Conservation (phyloP, 2,329 filamentous ascomycete genomes). For the Fusarium chuoi region DNA sequence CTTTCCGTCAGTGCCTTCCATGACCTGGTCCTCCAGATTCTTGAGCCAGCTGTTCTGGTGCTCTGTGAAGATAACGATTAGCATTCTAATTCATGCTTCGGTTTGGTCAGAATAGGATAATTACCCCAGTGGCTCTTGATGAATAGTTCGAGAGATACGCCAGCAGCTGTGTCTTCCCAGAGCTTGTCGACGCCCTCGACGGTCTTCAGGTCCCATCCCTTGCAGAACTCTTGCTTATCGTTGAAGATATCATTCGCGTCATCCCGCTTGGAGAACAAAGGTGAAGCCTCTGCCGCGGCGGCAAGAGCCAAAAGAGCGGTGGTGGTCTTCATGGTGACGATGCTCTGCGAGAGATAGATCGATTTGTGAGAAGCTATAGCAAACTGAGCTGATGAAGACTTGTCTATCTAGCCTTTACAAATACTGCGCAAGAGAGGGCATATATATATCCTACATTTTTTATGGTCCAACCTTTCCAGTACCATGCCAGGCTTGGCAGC, state of each 20-base stretch:
- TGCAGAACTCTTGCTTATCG: constrained; percentile 7
- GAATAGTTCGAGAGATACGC: constrained; percentile 6
- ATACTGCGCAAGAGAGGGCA: accelerated
- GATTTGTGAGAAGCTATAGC: accelerated
- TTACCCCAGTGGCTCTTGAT: constrained; percentile 12
- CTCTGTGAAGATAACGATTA: not conserved
- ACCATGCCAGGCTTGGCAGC: not conserved
- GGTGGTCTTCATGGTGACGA: not conserved
- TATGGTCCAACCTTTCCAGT: not conserved
- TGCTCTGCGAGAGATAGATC: accelerated
- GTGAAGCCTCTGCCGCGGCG: not conserved
- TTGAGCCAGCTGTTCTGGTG: constrained; percentile 11
- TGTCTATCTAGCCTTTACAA: accelerated
- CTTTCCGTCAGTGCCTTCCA: not conserved
- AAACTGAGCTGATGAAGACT: not conserved
- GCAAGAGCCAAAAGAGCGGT: constrained; percentile 8
- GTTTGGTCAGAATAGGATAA: accelerated
- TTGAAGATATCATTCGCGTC: not conserved
- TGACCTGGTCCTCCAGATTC: constrained; percentile 9
- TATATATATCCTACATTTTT: not conserved
- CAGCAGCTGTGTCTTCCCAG: constrained; percentile 11
- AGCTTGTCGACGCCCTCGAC: constrained; percentile 9
- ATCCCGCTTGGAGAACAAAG: not conserved
- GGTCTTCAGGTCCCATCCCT: constrained; percentile 9
- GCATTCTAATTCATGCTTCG: accelerated